Conservation (phyloP, 2,329 filamentous ascomycete genomes). For the Paraconiothyrium sp. region DNA sequence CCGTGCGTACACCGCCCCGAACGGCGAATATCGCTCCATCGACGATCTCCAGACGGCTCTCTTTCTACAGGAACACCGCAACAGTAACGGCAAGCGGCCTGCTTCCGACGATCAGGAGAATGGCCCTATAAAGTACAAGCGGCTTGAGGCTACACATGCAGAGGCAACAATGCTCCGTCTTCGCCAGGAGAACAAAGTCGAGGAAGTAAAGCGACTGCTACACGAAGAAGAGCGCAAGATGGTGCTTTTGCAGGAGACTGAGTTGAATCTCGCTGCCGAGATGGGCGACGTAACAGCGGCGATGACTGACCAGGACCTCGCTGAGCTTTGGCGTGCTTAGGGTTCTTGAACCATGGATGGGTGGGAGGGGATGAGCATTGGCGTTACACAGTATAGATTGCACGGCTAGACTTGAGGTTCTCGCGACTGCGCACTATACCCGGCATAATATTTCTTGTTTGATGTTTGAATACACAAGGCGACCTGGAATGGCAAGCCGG, state of each 20-base stretch:
- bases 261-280: neutral
- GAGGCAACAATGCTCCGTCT: neutral
- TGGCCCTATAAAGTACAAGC: neutral
- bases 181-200: neutral
- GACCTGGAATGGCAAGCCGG: neutral
- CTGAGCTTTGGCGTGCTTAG: neutral
- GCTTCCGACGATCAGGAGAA: neutral
- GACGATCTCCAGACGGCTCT: neutral
- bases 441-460: neutral
- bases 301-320: conserved; percentile 1
- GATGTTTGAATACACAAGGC: neutral
- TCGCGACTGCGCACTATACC: neutral
- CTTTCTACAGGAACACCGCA: neutral
- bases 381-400: neutral
- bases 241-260: neutral
- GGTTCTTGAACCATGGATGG: neutral
- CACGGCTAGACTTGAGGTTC: neutral
- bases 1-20: neutral
- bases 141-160: neutral
- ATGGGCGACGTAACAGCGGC: neutral
- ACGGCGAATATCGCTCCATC: neutral
- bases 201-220: neutral
- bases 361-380: neutral
- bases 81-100: neutral
- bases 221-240: neutral